Evolutionary conservation across 1,284 basidiomycete genomes (phyloP).

Genomic region (Phellinidium pouzarii): DNA sequence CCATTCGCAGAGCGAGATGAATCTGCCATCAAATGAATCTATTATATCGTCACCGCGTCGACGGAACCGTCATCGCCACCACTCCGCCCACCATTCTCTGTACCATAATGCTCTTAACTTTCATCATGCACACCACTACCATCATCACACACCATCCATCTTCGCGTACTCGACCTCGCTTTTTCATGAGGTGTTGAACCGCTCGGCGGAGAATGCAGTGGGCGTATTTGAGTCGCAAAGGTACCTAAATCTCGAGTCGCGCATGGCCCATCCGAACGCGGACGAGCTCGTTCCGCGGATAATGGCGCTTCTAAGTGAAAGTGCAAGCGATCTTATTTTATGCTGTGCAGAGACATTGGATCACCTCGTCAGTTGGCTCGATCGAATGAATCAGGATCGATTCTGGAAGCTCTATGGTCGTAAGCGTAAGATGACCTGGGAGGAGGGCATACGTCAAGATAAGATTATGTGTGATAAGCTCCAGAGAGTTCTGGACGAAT

Average conservation of each 20-base stretch:
- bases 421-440: constrained; percentile 27
- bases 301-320: constrained; percentile 47
- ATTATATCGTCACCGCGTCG: constrained; percentile 9
- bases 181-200: constrained; percentile 8
- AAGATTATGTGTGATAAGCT: constrained; percentile 37
- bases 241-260: constrained; percentile 70
- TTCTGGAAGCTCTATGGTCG: constrained; percentile 32
- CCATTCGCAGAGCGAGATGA: constrained; percentile 25
- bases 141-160: constrained; percentile 22
- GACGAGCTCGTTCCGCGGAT: constrained; percentile 45
- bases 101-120: not conserved
- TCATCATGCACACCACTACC: constrained; percentile 3
- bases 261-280: constrained; percentile 44
- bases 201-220: constrained; percentile 51
- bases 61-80: not conserved
- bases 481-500: constrained; percentile 36
- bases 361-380: constrained; percentile 48
- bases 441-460: constrained; percentile 33
- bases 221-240: constrained; percentile 77
- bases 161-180: constrained; percentile 16
- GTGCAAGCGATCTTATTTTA: constrained; percentile 53
- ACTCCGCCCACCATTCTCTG: not conserved
- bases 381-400: constrained; percentile 34
- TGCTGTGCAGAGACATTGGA: constrained; percentile 40
- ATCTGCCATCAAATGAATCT: not conserved